Evolutionary conservation across 169 alveolate genomes (phyloP).

Genomic region (Plasmodium gallinaceum): DNA sequence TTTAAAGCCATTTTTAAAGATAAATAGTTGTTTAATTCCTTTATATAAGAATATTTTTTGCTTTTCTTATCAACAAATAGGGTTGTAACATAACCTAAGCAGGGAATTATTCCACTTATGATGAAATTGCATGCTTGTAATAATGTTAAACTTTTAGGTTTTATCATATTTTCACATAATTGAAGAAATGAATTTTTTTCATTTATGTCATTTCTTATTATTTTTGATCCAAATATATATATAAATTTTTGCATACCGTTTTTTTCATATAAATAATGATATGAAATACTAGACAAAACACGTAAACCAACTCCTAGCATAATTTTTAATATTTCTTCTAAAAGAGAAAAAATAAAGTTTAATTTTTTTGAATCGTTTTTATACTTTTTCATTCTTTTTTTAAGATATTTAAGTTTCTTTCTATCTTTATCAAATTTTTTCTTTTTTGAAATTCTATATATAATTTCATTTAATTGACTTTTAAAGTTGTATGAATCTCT

Average conservation of each 20-base stretch:
- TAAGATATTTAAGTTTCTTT: slow-evolving; percentile 58
- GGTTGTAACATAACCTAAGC: slow-evolving; percentile 71
- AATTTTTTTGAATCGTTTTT: slow-evolving; percentile 72
- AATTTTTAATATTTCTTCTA: slow-evolving; percentile 77
- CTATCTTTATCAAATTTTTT: slow-evolving; percentile 47
- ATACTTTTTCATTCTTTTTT: slow-evolving; percentile 45
- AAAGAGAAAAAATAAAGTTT: slow-evolving; percentile 62
- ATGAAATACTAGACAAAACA: slow-evolving; percentile 70
- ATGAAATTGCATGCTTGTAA: slow-evolving; percentile 71
- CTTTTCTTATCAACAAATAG: slow-evolving; percentile 61
- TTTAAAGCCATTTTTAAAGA: slow-evolving; percentile 78
- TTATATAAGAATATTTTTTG: slow-evolving; percentile 52
- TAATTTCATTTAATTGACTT: slow-evolving; percentile 53
- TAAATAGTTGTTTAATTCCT: slow-evolving; percentile 66
- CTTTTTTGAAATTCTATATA: slow-evolving; percentile 47
- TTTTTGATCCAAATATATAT: slow-evolving; percentile 70
- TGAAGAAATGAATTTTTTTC: slow-evolving; percentile 47
- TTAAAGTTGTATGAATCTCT: slow-evolving; percentile 28
- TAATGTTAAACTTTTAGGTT: slow-evolving; percentile 66
- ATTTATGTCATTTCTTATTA: slow-evolving; percentile 32
- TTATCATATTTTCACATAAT: slow-evolving; percentile 67
- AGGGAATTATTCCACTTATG: slow-evolving; percentile 75
- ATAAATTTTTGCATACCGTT: slow-evolving; percentile 72
- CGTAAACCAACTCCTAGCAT: slow-evolving; percentile 75
- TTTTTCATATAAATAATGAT: slow-evolving; percentile 72